phyloP scores from a whole-genome alignment of 2,329 filamentous ascomycete species.

The Lachnellula willkommii region DNA sequence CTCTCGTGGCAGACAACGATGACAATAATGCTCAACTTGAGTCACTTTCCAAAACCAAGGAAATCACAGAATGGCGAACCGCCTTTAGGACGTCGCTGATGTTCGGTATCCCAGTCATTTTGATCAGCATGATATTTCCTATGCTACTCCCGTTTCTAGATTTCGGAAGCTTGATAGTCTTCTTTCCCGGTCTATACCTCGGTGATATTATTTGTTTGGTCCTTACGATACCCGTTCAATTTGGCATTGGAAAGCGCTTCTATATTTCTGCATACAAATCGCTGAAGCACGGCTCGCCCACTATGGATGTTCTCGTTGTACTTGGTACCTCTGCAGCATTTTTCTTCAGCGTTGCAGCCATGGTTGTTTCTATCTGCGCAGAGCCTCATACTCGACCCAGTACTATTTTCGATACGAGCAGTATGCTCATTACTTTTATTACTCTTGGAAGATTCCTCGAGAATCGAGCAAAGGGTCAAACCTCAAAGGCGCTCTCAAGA shows the following conservation, averaged over 20 bases:
- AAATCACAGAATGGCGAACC: slow-evolving; percentile 86
- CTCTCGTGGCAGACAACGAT: slow-evolving; percentile 81
- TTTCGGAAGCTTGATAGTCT: slow-evolving; percentile 61
- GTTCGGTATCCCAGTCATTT: slow-evolving; percentile 85
- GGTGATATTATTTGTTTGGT: slow-evolving; percentile 79
- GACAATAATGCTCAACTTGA: slow-evolving; percentile 97
- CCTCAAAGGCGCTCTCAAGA: slow-evolving; percentile 83
- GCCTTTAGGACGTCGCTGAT: slow-evolving; percentile 72
- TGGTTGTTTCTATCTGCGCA: slow-evolving; percentile 74
- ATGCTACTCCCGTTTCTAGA: slow-evolving; percentile 76
- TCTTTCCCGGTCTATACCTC: slow-evolving; percentile 73
- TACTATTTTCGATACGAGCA: slow-evolving; percentile 95
- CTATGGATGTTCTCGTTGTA: slow-evolving; percentile 96
- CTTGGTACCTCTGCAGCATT: slow-evolving; percentile 92
- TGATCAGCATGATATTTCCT: slow-evolving; percentile 89
- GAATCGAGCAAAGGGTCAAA: slow-evolving; percentile 92
- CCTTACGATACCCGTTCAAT: slow-evolving; percentile 90
- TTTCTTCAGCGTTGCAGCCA: slow-evolving; percentile 86
- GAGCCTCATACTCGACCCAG: slow-evolving; percentile 73
- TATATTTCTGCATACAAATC: slow-evolving; percentile 93
- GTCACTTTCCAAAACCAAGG: slow-evolving; percentile 90
- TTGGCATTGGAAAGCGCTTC: slow-evolving; percentile 91
- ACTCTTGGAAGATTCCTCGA: slow-evolving; percentile 86
- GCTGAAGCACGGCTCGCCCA: slow-evolving; percentile 81
- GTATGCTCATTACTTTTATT: slow-evolving; percentile 96